Evolutionary conservation across 306 rosid genomes (phyloP).

Genomic region (Citrullus amarus): DNA sequence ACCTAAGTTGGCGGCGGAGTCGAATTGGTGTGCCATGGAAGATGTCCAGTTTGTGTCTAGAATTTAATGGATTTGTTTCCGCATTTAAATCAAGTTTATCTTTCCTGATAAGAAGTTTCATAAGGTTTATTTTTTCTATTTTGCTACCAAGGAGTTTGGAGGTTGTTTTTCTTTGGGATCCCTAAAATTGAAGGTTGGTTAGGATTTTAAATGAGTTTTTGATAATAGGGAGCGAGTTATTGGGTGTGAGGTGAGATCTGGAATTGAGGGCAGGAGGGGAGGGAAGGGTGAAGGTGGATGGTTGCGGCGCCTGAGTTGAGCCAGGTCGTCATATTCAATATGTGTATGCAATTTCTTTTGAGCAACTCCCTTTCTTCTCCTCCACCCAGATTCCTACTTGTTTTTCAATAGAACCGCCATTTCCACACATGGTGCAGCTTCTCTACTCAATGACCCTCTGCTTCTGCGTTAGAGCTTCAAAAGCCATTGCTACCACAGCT

Average conservation of each 20-base stretch:
- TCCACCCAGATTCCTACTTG: neutral
- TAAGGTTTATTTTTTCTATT: no score
- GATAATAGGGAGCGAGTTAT: no score
- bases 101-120: no score
- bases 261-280: neutral
- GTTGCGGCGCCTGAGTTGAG: constrained; percentile 7
- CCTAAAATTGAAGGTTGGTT: no score
- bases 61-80: no score
- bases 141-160: no score
- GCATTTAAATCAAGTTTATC: no score
- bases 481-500: constrained; percentile 22
- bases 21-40: no score
- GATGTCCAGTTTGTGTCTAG: no score
- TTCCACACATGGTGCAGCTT: constrained; percentile 6
- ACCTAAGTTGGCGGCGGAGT: no score
- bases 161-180: no score
- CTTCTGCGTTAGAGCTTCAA: constrained; percentile 34
- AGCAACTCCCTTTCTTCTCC: neutral
- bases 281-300: neutral
- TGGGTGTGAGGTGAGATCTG: neutral
- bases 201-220: no score
- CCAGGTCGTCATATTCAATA: neutral
- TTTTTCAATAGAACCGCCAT: neutral
- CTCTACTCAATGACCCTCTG: constrained; percentile 63
- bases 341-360: neutral